Evolutionary conservation across 2,329 filamentous ascomycete genomes (phyloP).

Genomic region (Rugonectria rugulosa): DNA sequence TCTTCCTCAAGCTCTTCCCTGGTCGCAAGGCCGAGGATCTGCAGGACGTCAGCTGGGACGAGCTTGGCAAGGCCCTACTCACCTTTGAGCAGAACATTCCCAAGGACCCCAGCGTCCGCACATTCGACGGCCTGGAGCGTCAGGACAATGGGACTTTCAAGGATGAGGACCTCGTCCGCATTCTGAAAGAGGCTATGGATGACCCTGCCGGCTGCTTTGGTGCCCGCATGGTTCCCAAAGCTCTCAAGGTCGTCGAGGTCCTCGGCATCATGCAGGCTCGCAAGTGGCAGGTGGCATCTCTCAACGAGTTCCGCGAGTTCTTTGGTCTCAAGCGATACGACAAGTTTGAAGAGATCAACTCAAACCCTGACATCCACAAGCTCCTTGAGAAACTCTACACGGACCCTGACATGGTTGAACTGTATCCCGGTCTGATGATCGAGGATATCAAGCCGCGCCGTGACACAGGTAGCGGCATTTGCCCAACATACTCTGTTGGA

Average conservation of each 20-base stretch:
- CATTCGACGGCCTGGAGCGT: conserved; percentile 58
- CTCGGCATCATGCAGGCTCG: conserved; percentile 69
- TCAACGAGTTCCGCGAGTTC: conserved; percentile 72
- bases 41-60: conserved; percentile 33
- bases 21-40: conserved; percentile 50
- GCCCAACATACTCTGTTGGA: conserved; percentile 58
- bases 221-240: conserved; percentile 63
- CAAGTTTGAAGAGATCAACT: conserved; percentile 62
- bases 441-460: conserved; percentile 63
- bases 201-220: conserved; percentile 68
- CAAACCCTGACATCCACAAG: conserved; percentile 61
- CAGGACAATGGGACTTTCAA: conserved; percentile 59
- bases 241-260: conserved; percentile 67
- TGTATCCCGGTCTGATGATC: conserved; percentile 73
- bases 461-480: conserved; percentile 52
- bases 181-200: conserved; percentile 66
- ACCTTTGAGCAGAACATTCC: conserved; percentile 28
- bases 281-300: conserved; percentile 65
- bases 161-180: conserved; percentile 63
- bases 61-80: conserved; percentile 31
- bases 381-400: conserved; percentile 66
- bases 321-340: conserved; percentile 50
- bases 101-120: conserved; percentile 54
- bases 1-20: conserved; percentile 48
- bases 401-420: conserved; percentile 71